Base-by-base conservation (phyloP, 495 filamentous ascomycete genomes). In the Talaromyces nanjingensis region DNA sequence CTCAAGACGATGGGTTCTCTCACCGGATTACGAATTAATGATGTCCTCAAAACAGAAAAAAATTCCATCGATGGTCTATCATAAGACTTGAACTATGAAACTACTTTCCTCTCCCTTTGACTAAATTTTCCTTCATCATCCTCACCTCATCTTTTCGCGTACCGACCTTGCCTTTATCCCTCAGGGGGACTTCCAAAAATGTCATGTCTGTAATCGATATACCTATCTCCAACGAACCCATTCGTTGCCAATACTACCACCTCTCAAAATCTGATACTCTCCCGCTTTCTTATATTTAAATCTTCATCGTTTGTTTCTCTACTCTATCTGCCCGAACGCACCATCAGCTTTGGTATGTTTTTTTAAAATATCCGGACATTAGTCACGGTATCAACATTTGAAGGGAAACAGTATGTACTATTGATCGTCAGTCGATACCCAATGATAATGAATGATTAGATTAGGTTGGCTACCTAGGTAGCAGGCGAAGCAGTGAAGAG, bases 1-100 rank as follows among this genome's bases (percentile, higher is more conserved):
- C 52, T 55, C 52, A 49, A 49, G 45, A 49, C 45, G 45, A 49
- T 55, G 25, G 22, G 20, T 55, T n/a, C 11, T 29, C 22, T 59
- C 56, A 37, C 56, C 56, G 56, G 56, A 37, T 59, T 59, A 59
- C 56, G 56, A 59, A 59, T 59, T 59, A 59, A 59, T 59, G 56
- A 59, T 59, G 29, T 59, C 56, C 20, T 22, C 31, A 7, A 16
- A 33, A 59, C 14, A 59, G 29, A 59, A 37, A 59, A 37, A 59
- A 59, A 59, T 56, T 14, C 11, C 27, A 56, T 12, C 24, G n/a
- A 27, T 16, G n/a, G 11, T 56, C 27, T 56, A 4, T 20, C 11
- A 2, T 0, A 6, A 56, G 53, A 56, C 24, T 16, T 29, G 37
- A 42, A 42, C 8, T 54, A 22, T 54, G n/a, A 52, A 52, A 52